Evolutionary conservation across 2,329 filamentous ascomycete genomes (phyloP).

Genomic region (Colletotrichum sp.): DNA sequence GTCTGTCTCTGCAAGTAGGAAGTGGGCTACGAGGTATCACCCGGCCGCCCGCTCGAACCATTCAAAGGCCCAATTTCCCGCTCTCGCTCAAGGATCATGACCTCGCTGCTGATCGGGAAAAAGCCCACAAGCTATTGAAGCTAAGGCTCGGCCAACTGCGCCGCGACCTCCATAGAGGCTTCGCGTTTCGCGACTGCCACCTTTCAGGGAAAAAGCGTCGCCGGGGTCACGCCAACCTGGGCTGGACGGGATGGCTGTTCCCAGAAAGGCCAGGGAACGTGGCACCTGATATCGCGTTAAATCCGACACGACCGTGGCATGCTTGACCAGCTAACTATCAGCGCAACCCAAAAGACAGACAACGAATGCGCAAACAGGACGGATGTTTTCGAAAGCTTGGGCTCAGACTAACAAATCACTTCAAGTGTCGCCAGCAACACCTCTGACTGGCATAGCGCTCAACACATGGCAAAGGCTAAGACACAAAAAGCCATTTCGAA

Average conservation of each 20-base stretch:
- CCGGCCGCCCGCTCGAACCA: not conserved
- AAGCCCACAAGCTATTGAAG: not conserved
- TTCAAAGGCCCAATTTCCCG: not conserved
- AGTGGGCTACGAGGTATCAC: not conserved
- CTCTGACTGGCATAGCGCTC: not conserved
- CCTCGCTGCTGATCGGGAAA: not conserved
- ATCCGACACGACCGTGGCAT: not conserved
- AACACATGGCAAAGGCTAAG: not conserved
- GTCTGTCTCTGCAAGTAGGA: not conserved
- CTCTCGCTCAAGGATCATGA: not conserved
- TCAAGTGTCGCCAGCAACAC: not conserved
- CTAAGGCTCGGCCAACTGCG: not conserved
- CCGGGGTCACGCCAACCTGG: not conserved
- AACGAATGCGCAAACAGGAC: not conserved
- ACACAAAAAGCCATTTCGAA: not conserved
- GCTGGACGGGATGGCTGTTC: not conserved
- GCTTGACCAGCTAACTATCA: not conserved
- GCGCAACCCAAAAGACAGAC: not conserved
- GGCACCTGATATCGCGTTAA: not conserved
- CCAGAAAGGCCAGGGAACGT: not conserved
- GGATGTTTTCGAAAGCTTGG: not conserved
- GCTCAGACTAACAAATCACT: not conserved
- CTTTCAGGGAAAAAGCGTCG: conserved; percentile 1
- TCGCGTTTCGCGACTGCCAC: conserved; percentile 9
- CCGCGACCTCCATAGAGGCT: not conserved